Evolutionary conservation across 2,329 filamentous ascomycete genomes (phyloP).

Genomic region (Botrytis aclada): DNA sequence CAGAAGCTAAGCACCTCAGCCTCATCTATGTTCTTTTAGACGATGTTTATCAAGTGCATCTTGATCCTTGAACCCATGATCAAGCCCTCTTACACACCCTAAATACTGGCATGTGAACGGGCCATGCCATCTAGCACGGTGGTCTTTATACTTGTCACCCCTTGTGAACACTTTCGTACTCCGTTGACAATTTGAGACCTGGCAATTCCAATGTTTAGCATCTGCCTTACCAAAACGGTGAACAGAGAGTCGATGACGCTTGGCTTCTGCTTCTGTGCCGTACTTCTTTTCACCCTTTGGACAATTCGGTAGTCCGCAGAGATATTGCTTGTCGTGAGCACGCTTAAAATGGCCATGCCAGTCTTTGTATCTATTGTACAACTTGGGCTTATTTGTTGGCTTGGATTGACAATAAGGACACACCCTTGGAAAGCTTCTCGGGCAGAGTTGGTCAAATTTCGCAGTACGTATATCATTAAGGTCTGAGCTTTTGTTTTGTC

Average conservation of each 20-base stretch:
- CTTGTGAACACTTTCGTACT: not conserved
- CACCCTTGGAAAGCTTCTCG: not conserved
- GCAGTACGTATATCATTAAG: not conserved
- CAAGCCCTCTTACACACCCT: not conserved
- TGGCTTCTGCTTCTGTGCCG: not conserved
- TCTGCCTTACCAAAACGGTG: not conserved
- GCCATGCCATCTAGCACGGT: slow-evolving; percentile 1
- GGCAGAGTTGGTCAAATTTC: not conserved
- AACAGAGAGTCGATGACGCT: not conserved
- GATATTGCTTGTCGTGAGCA: not conserved
- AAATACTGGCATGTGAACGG: not conserved
- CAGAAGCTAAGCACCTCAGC: not conserved
- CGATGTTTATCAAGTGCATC: not conserved
- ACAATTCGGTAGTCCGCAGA: not conserved
- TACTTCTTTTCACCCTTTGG: not conserved
- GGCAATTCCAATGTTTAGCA: not conserved
- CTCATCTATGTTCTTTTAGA: not conserved
- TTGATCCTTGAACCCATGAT: not conserved
- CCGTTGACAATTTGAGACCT: not conserved
- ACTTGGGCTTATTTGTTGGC: not conserved
- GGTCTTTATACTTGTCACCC: not conserved
- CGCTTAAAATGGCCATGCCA: not conserved
- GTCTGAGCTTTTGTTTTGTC: not conserved
- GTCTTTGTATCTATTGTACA: not conserved
- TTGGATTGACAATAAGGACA: not conserved